Percentiles rank a stretch among this genome's conserved stretches.
Evolutionary conservation across 306 rosid species (phyloP).

Genomic region (Castanospermum australe): DNA sequence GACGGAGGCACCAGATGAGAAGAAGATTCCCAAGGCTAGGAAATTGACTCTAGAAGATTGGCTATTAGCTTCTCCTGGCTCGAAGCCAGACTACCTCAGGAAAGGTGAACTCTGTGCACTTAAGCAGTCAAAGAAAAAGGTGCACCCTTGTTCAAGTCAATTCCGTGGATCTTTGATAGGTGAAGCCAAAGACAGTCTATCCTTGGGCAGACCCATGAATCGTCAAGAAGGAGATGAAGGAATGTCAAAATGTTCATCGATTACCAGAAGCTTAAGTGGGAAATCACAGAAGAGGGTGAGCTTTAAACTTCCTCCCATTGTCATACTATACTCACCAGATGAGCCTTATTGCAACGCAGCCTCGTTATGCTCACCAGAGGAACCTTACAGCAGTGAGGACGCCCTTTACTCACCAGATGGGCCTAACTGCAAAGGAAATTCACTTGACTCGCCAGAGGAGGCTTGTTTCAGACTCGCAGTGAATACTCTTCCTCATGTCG

Average conservation of each 20-base stretch:
- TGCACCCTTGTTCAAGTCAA: slow-evolving; percentile 32
- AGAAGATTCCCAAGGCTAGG: background rate
- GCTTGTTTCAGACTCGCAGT: slow-evolving; percentile 33
- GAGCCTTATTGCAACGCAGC: background rate
- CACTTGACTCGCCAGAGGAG: slow-evolving; percentile 20
- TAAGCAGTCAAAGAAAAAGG: slow-evolving; percentile 28
- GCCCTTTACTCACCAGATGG: slow-evolving; percentile 13
- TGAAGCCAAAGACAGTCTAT: slow-evolving; percentile 38
- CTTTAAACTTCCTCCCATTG: slow-evolving; percentile 37
- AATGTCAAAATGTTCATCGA: slow-evolving; percentile 1
- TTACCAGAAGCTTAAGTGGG: background rate
- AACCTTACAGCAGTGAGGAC: background rate
- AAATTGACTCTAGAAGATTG: slow-evolving; percentile 19
- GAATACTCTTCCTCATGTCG: slow-evolving; percentile 38
- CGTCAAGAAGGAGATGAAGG: background rate
- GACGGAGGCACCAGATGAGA: background rate
- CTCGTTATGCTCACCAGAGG: background rate
- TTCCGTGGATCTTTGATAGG: background rate
- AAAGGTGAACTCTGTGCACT: background rate
- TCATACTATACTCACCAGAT: slow-evolving; percentile 24
- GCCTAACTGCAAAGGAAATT: background rate
- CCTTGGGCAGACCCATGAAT: slow-evolving; percentile 28
- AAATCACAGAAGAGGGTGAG: slow-evolving; percentile 29
- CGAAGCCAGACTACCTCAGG: slow-evolving; percentile 14
- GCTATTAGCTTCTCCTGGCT: slow-evolving; percentile 22